A percentile compares a stretch with the other conserved stretches of the same genome.
Conservation (phyloP, 23 red algal genomes). For the Pyropia yezoensis region DNA sequence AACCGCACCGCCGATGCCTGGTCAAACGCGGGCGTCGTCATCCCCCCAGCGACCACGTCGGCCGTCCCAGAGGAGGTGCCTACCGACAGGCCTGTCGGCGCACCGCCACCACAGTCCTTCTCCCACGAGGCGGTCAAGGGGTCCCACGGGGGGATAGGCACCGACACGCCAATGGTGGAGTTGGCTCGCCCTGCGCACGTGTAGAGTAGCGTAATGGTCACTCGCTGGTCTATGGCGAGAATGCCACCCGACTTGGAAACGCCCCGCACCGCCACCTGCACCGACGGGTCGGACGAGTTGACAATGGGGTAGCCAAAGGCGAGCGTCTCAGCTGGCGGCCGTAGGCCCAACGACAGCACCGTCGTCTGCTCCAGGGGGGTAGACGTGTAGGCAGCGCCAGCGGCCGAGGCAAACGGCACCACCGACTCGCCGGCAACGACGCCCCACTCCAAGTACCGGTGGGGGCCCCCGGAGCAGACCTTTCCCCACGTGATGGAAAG, state of each 20-base stretch:
- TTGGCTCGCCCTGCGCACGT: slow-evolving; percentile 21
- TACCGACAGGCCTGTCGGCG: slow-evolving; percentile 24
- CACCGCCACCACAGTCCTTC: slow-evolving; percentile 46
- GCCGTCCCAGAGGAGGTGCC: slow-evolving; percentile 23
- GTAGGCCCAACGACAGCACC: slow-evolving; percentile 19
- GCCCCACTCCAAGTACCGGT: slow-evolving; percentile 34
- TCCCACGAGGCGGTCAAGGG: slow-evolving; percentile 47
- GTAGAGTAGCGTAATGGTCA: slow-evolving; percentile 40
- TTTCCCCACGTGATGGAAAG: slow-evolving; percentile 34
- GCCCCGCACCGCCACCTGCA: slow-evolving; percentile 33
- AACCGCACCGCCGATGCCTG: slow-evolving; percentile 23
- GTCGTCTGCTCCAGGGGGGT: slow-evolving; percentile 35
- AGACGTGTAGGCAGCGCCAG: slow-evolving; percentile 34
- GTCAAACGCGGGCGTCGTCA: slow-evolving; percentile 35
- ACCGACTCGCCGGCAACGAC: slow-evolving; percentile 15
- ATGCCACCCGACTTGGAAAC: slow-evolving; percentile 14
- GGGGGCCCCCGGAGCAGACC: slow-evolving; percentile 30
- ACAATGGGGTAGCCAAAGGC: slow-evolving; percentile 31
- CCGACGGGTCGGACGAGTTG: slow-evolving; percentile 9
- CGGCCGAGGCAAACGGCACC: slow-evolving; percentile 23
- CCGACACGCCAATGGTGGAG: slow-evolving; percentile 22
- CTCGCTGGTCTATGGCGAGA: slow-evolving; percentile 13
- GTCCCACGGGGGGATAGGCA: slow-evolving; percentile 58
- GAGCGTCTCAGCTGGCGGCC: slow-evolving; percentile 23
- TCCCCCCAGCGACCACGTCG: slow-evolving; percentile 52